Evolutionary conservation across 805 yeast genomes (phyloP).

Genomic region (Wickerhamiella nectarea): DNA sequence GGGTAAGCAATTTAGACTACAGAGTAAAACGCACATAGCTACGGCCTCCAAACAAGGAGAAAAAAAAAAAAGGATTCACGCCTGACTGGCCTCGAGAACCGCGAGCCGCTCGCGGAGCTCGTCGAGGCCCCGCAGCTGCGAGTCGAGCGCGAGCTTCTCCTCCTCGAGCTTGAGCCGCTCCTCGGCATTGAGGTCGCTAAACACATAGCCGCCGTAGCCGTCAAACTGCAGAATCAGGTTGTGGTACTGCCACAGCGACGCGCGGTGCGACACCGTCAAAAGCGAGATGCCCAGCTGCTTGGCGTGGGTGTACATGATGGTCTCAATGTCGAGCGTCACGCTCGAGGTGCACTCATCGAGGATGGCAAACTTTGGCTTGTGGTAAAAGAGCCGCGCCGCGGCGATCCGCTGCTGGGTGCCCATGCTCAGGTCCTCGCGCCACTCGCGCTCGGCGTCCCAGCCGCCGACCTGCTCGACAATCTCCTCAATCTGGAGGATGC

Average conservation of each 20-base stretch:
- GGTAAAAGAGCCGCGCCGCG: constrained; percentile 84
- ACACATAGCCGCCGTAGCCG: constrained; percentile 61
- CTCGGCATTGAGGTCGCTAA: constrained; percentile 53
- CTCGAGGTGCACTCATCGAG: constrained; percentile 94
- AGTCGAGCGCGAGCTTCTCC: constrained; percentile 59
- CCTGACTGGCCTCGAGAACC: constrained; percentile 42
- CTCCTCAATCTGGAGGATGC: constrained; percentile 26
- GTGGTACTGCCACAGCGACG: constrained; percentile 88
- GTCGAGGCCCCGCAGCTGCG: constrained; percentile 56
- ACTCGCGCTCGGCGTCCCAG: constrained; percentile 55
- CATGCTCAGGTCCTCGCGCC: constrained; percentile 78
- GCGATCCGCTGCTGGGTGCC: constrained; percentile 92
- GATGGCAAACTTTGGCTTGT: constrained; percentile 84
- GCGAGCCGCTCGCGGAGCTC: constrained; percentile 50
- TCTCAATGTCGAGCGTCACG: constrained; percentile 82
- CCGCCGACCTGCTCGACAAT: constrained; percentile 33
- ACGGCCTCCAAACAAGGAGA: no score
- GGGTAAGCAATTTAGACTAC: no score
- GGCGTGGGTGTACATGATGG: constrained; percentile 74
- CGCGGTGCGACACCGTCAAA: constrained; percentile 81
- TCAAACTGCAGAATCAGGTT: constrained; percentile 68
- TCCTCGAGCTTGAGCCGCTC: constrained; percentile 63
- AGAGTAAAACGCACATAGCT: no score
- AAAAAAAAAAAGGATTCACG: no score
- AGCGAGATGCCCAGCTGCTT: constrained; percentile 66